These are phyloP conservation scores for Trichosporon ovoides DNA, from an alignment of 1,284 basidiomycete species.

Conservation along the genomic window DNA sequence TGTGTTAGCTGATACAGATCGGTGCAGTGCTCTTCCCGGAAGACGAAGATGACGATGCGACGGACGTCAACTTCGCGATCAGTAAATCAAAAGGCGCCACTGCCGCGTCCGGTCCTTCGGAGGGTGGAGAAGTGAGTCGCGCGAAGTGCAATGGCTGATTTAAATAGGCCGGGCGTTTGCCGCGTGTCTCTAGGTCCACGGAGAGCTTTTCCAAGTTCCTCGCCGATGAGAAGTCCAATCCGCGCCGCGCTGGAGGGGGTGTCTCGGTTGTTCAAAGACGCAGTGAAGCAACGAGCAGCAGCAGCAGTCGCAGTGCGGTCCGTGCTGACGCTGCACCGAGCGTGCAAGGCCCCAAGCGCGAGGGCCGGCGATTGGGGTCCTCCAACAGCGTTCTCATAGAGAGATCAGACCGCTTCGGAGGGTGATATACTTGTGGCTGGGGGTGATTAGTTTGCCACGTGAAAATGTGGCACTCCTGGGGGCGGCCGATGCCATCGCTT, in stretches of 20 bases:
- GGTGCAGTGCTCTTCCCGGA: not conserved
- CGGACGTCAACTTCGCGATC: not conserved
- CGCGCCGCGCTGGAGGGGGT: conserved; percentile 21
- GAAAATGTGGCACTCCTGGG: no score
- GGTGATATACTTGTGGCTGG: not conserved
- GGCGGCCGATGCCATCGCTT: no score
- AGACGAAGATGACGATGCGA: not conserved
- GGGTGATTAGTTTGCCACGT: no score
- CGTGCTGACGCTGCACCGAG: not conserved
- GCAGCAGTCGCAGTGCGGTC: no score
- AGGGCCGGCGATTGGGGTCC: not conserved
- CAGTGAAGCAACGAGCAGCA: not conserved
- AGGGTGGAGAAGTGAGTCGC: not conserved
- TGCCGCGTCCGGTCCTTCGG: not conserved
- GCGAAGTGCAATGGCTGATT: not conserved
- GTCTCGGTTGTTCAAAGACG: conserved; percentile 27
- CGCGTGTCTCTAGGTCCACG: not conserved
- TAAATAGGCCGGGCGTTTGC: no score
- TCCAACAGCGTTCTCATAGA: not conserved
- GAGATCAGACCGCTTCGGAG: not conserved
- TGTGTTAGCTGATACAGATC: not conserved
- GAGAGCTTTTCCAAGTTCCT: conserved; percentile 26
- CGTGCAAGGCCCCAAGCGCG: not conserved
- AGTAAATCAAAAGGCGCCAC: not conserved
- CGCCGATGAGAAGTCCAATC: conserved; percentile 28